These are phyloP conservation scores for Lentinula detonsa DNA, from an alignment of 768 basidiomycete species.

Conservation along the genomic window DNA sequence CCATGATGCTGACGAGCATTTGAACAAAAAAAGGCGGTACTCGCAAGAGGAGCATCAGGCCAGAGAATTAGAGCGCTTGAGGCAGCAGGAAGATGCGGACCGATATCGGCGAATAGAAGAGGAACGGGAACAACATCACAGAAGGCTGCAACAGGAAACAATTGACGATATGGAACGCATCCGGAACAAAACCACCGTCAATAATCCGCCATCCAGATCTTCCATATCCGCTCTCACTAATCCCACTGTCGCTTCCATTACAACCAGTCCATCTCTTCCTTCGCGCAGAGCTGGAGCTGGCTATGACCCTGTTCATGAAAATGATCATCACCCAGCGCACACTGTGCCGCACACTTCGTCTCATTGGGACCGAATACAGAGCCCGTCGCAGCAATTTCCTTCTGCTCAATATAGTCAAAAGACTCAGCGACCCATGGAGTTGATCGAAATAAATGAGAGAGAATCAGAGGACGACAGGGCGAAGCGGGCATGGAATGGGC, in stretches of 20 bases:
- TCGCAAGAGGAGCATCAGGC: constrained; percentile 16
- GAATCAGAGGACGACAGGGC: neutral
- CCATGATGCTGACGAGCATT: constrained; percentile 1
- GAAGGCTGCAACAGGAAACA: neutral
- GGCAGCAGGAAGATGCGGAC: neutral
- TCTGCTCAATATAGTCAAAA: neutral
- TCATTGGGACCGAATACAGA: neutral
- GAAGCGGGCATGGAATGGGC: neutral
- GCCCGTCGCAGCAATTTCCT: neutral
- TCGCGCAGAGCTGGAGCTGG: constrained; percentile 1
- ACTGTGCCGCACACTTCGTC: neutral
- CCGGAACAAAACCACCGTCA: neutral
- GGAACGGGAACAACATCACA: neutral
- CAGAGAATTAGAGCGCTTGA: neutral
- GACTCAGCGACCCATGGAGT: neutral
- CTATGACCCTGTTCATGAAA: constrained; percentile 6
- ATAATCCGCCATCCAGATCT: neutral
- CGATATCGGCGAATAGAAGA: neutral
- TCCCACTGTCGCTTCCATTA: neutral
- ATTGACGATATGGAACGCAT: neutral
- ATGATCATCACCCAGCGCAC: neutral
- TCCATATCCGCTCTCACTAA: neutral
- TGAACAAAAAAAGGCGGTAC: constrained; percentile 38
- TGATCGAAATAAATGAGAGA: neutral
- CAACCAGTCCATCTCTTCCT: neutral